phyloP scores from a whole-genome alignment of 176 grass and related monocot genomes.

The Saccharum spontaneum region DNA sequence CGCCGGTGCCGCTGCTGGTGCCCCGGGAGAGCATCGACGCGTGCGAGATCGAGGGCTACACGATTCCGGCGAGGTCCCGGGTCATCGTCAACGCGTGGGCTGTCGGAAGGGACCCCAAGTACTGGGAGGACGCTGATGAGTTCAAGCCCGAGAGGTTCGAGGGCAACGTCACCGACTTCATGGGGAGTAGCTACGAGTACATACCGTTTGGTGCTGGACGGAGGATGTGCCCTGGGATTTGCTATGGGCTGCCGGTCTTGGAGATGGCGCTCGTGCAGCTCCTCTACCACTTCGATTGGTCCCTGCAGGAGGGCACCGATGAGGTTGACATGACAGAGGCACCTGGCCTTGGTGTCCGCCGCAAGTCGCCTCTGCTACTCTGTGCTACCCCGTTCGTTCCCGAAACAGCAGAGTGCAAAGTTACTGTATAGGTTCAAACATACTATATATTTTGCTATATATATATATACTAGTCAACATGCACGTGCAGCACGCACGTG shows the following conservation, averaged over 20 bases:
- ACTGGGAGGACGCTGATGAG: neutral
- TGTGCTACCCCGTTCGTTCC: no score
- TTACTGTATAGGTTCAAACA: no score
- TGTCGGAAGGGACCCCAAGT: neutral
- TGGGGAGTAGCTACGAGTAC: neutral
- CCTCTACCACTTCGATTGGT: neutral
- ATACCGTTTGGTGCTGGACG: neutral
- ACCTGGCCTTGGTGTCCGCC: neutral
- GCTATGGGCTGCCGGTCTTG: neutral
- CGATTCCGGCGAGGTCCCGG: slow-evolving; percentile 2
- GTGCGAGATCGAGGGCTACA: slow-evolving; percentile 39
- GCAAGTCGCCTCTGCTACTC: neutral
- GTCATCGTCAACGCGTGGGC: slow-evolving; percentile 1
- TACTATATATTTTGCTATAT: no score
- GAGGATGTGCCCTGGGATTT: neutral
- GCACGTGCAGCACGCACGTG: no score
- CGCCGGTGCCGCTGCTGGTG: slow-evolving; percentile 41
- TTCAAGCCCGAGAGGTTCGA: slow-evolving; percentile 1
- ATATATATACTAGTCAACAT: no score
- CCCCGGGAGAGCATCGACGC: slow-evolving; percentile 25
- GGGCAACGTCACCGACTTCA: neutral
- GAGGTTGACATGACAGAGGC: neutral
- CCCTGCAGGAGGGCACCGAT: neutral
- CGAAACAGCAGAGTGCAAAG: no score
- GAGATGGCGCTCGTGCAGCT: neutral